Evolutionary conservation across 176 grass and related monocot species (phyloP).

Genomic region (Hordeum vulgare): DNA sequence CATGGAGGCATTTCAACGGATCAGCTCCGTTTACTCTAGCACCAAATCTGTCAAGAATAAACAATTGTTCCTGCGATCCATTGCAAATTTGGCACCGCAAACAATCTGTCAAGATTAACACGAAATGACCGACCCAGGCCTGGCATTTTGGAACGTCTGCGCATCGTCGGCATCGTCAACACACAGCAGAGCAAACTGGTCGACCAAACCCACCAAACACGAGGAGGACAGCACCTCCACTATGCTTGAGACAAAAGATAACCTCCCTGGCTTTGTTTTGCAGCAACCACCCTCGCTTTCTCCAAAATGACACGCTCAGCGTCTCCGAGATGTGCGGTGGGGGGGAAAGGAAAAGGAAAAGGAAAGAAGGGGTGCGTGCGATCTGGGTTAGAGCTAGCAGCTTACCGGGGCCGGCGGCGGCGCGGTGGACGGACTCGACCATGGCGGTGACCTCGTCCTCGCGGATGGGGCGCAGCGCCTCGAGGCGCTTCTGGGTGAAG

Average conservation of each 20-base stretch:
- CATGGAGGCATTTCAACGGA: background rate
- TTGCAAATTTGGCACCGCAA: too few relatives aligned
- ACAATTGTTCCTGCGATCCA: background rate
- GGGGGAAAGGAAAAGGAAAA: background rate
- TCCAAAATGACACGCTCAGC: background rate
- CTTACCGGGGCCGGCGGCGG: slow-evolving; percentile 37
- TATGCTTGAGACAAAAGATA: background rate
- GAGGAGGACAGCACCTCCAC: background rate
- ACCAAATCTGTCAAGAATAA: background rate
- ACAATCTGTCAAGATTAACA: too few relatives aligned
- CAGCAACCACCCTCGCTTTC: background rate
- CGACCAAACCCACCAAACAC: background rate
- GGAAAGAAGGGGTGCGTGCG: background rate
- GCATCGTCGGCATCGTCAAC: background rate
- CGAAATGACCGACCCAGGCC: too few relatives aligned
- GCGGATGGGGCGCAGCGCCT: slow-evolving; percentile 65
- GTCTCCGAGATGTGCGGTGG: background rate
- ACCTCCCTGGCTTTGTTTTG: background rate
- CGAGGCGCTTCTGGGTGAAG: slow-evolving; percentile 69
- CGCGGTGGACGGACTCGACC: slow-evolving; percentile 67
- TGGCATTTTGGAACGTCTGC: background rate
- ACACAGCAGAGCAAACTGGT: background rate
- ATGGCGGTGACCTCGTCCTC: slow-evolving; percentile 89
- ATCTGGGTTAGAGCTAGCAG: background rate
- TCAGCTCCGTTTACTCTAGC: background rate